Base-by-base conservation (phyloP, 805 yeast genomes). In the Candida takata region DNA sequence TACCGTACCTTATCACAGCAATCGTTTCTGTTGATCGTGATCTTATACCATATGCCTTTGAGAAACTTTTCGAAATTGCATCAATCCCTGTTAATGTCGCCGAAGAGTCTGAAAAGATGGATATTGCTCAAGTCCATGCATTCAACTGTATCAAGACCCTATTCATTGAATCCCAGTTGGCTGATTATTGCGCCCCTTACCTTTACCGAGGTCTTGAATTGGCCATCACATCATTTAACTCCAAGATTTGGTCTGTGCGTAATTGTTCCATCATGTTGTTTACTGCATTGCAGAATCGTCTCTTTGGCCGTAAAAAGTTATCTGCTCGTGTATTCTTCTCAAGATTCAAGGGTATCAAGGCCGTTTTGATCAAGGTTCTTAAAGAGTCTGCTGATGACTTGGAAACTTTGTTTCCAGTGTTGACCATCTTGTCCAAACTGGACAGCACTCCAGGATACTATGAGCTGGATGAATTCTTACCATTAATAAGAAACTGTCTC, bases 261-360 rank as follows among this genome's bases (percentile, higher is more conserved):
- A 90, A 90, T 54, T 85, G 97, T 57, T 86, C 95, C 0, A 82
- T 88, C 14, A 92, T 90, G 97, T 65, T 90, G 27, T 90, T 87
- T 55, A 79, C 95, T 1, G 78, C 95, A 1, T 58, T 90, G 28
- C 92, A 85, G 49, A 81, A 79, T 40, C 69, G 90, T 41, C 52
- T 92, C 5, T 88, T 90, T 58, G 94, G 94, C 2, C 72, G 70
- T 54, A 65, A 66, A 41, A 55, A 53, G 36, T 41, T 65, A 40
- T 67, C 79, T 18, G 80, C 92, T 0, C 65, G 81, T 33, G 60
- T 78, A 10, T 88, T 90, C 51, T 90, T 90, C 54, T 63, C 79
- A 3, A 72, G 74, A 39, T 84, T 70, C 55, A 65, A 66, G 29
- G 71, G 74, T 3, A 59, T 84, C 10, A 67, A 68, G 33, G 64